Base-by-base conservation (phyloP, 352 stramenopile genomes). In the Pythium phragmiticola region DNA sequence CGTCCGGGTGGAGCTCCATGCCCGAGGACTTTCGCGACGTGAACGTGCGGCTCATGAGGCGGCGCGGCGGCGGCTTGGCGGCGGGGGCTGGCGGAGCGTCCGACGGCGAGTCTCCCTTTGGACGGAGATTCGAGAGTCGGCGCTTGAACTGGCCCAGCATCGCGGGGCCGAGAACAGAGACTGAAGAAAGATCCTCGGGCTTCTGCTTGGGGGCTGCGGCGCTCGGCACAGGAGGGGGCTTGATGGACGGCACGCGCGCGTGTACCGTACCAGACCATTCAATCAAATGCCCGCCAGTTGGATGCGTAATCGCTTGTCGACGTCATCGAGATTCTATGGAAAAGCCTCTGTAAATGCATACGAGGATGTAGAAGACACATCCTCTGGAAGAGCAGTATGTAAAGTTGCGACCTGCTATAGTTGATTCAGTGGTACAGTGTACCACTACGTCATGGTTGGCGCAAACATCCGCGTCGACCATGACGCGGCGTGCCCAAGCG, bases 1-100 rank as follows among this genome's bases (percentile, higher is more conserved):
- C 81, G 60, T 86, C 76, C 23, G 49, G 45, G 49, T 77, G 66
- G 14, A 72, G 67, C 48, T 75, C 56, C 59, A 66, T 66, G 59
- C 59, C 59, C 47, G 26, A 54, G 13, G 21, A 46, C 23, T 16
- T 41, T 13, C 43, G 45, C 16, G 59, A 54, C 17, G 23, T 11
- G 28, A 59, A 57, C 0, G 28, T 28, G 49, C 17, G 34, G 49
- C 36, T 46, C 59, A 66, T 66, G 36, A 60, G 17, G 30, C 52
- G 52, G 56, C 56, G 56, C 1, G 56, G 56, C 14, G 19, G 49
- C 13, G 28, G 26, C 49, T 58, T 65, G 41, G 39, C 16, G 48
- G 36, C 16, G 58, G 36, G 19, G 47, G 48, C 4, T 13, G 55
- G 30, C 28, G 43, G 16, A 17, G 55, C 16, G 30, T 28, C 8